Evolutionary conservation across 2,329 filamentous ascomycete species (phyloP), one percentile per base, ranked within the genome.

Genomic region (Talaromyces sp.): DNA sequence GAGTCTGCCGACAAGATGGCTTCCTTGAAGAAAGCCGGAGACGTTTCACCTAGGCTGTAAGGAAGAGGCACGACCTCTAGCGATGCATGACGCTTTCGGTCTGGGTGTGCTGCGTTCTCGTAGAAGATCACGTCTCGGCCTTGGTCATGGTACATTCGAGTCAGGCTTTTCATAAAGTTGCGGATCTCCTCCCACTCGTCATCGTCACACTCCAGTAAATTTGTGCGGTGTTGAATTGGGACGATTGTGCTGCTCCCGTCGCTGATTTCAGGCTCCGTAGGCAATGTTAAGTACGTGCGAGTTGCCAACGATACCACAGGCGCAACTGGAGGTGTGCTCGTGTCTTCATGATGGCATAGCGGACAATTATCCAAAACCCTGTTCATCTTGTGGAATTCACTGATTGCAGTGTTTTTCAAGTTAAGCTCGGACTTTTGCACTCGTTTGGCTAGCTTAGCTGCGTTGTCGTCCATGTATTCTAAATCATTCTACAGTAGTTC

Each of bases 111-210:
- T 2, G 95, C 95, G 73, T 99, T 98, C 73, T 99, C 95, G 81
- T 99, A 99, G 78, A 99, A 99, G 65, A 99, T 81, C 9, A 98
- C 93, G 69, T 95, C 91, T 57, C 91, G 89, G 10, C 93, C 92
- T 75, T 96, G 92, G 51, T 93, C 90, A 78, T 96, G 92, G 76
- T 98, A 99, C 86, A 97, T 89, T 52, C 94, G 87, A 4, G 90
- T 97, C 23, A 99, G 83, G 62, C 87, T 90, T 79, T 99, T 99
- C 94, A 98, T 98, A 73, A 99, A 99, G 75, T 99, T 99, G 68
- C 95, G 90, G 5, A 99, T 89, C 76, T 99, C 95, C 73, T 99
- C 95, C 96, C 96, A 99, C 74, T 99, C 95, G 72, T 99, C 95
- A 71, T 99, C 94, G 75, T 98, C 94, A 75, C 95, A 99, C 75